Evolutionary conservation across 352 stramenopile species (phyloP), one percentile per base, ranked within the genome.

Genomic region (Pythium brachiatum): DNA sequence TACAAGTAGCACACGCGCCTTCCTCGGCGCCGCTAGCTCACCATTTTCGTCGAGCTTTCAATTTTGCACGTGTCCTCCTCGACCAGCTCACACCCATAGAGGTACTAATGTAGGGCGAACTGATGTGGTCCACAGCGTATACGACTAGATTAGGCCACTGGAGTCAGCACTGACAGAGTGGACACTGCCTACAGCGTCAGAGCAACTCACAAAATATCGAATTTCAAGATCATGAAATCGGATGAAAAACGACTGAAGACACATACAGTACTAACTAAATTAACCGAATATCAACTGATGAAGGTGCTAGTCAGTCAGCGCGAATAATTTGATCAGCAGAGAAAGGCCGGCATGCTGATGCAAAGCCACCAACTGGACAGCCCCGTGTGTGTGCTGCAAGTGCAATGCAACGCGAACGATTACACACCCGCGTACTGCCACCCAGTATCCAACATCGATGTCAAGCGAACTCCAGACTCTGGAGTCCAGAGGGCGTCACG

Each of bases 151-250:
- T 51, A 59, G 53, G 39, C 36, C 18, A 3, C 4, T 12, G 13
- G 27, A 47, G 53, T 59, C 53, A 59, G 53, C 53, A 51, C 18
- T 47, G n/a, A 47, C 16, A 44, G 36, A 20, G 12, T 21, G 39
- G 39, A 47, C 39, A 47, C 6, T 18, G 15, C 36, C 15, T 6
- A 5, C 15, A 44, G n/a, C 13, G 36, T 21, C 36, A 44, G 13
- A 21, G 13, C 36, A 44, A 44, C 36, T 44, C 36, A 44, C 13
- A 13, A 44, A 44, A 44, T 44, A 44, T 44, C 36, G 12, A 44
- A 11, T 44, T 21, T 7, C 36, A 44, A 8, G n/a, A n/a, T n/a
- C n/a, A n/a, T n/a, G n/a, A n/a, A n/a, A n/a, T n/a, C n/a, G n/a
- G n/a, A n/a, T n/a, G n/a, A n/a, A n/a, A n/a, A n/a, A n/a, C n/a